These are phyloP conservation scores for Eucalyptus curtisii DNA, from an alignment of 345 rosid species.

Conservation along the genomic window DNA sequence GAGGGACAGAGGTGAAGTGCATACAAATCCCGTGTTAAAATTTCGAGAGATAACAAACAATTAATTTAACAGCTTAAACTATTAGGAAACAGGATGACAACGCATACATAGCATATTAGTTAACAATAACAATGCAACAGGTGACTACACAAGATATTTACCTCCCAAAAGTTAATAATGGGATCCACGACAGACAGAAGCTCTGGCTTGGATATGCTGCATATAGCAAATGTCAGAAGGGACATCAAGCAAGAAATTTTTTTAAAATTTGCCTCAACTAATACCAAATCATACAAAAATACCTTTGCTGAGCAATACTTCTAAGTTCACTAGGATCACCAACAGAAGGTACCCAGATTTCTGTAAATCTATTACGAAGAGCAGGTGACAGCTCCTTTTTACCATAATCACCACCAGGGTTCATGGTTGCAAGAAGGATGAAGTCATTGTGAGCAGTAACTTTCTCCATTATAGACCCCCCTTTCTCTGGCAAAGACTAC, in stretches of 20 bases:
- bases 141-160: conserved; percentile 4
- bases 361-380: conserved; percentile 92
- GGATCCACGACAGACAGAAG: conserved; percentile 37
- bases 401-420: conserved; percentile 99
- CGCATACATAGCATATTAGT: neutral
- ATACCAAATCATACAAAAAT: neutral
- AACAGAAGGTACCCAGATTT: conserved; percentile 95
- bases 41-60: neutral
- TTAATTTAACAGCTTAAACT: neutral
- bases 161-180: conserved; percentile 74
- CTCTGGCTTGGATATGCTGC: conserved; percentile 35
- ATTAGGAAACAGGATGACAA: neutral
- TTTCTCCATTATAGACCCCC: conserved; percentile 66
- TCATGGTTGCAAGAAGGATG: conserved; percentile 91
- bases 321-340: conserved; percentile 50
- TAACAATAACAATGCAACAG: neutral
- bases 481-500: conserved; percentile 94
- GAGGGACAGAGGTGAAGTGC: neutral
- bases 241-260: neutral
- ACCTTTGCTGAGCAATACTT: conserved; percentile 66
- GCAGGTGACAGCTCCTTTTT: conserved; percentile 98
- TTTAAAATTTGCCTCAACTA: neutral
- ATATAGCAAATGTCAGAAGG: neutral
- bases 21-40: neutral
- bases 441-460: conserved; percentile 62